Conservation (phyloP, 805 yeast genomes). For the Cyberlindnera euphorbiae region DNA sequence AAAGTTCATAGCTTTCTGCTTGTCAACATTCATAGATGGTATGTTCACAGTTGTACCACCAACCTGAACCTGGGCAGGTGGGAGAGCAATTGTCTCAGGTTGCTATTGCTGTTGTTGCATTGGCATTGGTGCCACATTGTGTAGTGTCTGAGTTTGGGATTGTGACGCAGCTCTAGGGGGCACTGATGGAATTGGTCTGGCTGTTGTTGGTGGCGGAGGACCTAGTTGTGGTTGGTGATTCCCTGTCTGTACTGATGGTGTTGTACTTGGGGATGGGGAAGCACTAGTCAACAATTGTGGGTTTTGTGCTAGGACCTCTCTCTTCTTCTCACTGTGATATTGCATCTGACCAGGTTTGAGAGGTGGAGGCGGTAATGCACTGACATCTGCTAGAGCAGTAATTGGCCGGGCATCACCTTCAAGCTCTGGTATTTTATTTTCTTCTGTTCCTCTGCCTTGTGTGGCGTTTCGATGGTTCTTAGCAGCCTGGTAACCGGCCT, state of each 20-base stretch:
- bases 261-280: neutral
- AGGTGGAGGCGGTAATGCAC: slow-evolving; percentile 35
- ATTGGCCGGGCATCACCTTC: slow-evolving; percentile 11
- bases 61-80: slow-evolving; percentile 12
- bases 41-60: slow-evolving; percentile 12
- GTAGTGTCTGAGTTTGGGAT: too few relatives aligned
- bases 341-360: slow-evolving; percentile 33
- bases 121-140: too few relatives aligned
- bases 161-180: neutral
- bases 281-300: slow-evolving; percentile 1
- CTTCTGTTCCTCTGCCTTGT: neutral
- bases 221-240: neutral
- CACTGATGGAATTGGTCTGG: neutral
- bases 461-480: slow-evolving; percentile 25
- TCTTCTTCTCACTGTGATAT: slow-evolving; percentile 23
- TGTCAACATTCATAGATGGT: slow-evolving; percentile 15
- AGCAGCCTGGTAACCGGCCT: slow-evolving; percentile 36
- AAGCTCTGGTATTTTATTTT: slow-evolving; percentile 7
- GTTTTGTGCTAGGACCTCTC: neutral
- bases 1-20: slow-evolving; percentile 13
- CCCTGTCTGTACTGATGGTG: neutral
- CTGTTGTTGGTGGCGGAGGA: neutral
- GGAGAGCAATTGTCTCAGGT: slow-evolving; percentile 9
- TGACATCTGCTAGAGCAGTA: slow-evolving; percentile 14
- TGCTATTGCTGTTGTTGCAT: slow-evolving; percentile 5